Conservation (phyloP, 805 yeast species). For the Wickerhamiella nectarea region DNA sequence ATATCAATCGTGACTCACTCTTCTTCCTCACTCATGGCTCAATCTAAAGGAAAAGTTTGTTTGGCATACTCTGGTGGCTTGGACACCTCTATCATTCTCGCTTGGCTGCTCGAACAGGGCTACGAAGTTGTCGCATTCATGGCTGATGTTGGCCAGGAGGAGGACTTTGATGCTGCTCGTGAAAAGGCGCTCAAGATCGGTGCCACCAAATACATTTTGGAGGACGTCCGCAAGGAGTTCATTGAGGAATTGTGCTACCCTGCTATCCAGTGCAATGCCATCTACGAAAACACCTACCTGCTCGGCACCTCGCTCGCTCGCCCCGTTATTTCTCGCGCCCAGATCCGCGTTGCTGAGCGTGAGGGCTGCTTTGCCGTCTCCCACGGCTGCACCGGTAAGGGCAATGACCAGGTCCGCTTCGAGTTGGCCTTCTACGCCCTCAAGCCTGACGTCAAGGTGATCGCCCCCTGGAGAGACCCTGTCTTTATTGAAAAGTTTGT, state of each 20-base stretch:
- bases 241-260: constrained; percentile 89
- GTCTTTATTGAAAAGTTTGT: constrained; percentile 88
- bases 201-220: constrained; percentile 88
- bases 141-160: constrained; percentile 99
- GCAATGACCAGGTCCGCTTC: constrained; percentile 98
- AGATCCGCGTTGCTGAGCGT: constrained; percentile 88
- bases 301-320: constrained; percentile 97
- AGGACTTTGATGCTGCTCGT: constrained; percentile 94
- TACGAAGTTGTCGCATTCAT: constrained; percentile 96
- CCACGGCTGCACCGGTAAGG: constrained; percentile 99
- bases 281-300: constrained; percentile 92
- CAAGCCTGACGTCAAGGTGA: constrained; percentile 91
- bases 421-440: constrained; percentile 94
- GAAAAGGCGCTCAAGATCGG: constrained; percentile 93
- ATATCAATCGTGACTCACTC: background rate
- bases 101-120: constrained; percentile 96
- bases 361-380: constrained; percentile 98
- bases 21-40: constrained; percentile 21
- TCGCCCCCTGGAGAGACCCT: constrained; percentile 99
- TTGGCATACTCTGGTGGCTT: constrained; percentile 98
- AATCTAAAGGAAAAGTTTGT: constrained; percentile 98
- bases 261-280: constrained; percentile 94
- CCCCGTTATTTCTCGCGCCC: constrained; percentile 98
- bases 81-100: constrained; percentile 93
- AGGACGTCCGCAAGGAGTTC: constrained; percentile 89